Percentiles rank a stretch among this genome's conserved stretches.
These are phyloP conservation scores for Phyllosticta citrichinensis DNA, from an alignment of 2,329 filamentous ascomycete genomes.

Conservation along the genomic window DNA sequence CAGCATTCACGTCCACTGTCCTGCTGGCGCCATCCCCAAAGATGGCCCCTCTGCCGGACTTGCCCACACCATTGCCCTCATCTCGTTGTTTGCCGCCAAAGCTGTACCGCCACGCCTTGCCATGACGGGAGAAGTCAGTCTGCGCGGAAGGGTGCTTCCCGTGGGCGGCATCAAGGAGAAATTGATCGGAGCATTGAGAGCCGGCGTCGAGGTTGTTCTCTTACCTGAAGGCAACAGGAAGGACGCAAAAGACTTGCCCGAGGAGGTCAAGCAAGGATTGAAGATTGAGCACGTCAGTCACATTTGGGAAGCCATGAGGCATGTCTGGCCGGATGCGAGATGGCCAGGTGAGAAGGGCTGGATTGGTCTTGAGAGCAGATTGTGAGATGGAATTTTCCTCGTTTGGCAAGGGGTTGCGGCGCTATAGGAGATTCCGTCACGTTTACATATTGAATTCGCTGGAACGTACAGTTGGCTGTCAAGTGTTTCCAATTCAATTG, in stretches of 20 bases:
- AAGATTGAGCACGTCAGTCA: constrained; percentile 87
- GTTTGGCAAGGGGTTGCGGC: background rate
- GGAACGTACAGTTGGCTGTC: too few species aligned
- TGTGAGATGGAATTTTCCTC: background rate
- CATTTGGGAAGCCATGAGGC: constrained; percentile 86
- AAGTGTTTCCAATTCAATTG: background rate
- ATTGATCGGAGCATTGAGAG: constrained; percentile 83
- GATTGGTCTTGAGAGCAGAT: constrained; percentile 42
- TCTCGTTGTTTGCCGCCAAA: constrained; percentile 79
- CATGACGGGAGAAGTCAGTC: constrained; percentile 77
- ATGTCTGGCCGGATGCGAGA: constrained; percentile 82
- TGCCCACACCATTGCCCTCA: constrained; percentile 85
- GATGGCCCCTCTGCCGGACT: constrained; percentile 78
- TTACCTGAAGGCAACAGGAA: constrained; percentile 83
- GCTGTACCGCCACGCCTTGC: constrained; percentile 83
- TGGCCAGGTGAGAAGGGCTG: constrained; percentile 68
- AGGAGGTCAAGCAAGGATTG: constrained; percentile 77
- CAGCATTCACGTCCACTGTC: constrained; percentile 92
- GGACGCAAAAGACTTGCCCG: constrained; percentile 80
- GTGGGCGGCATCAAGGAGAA: constrained; percentile 99
- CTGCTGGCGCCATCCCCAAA: constrained; percentile 88
- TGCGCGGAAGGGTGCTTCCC: constrained; percentile 82
- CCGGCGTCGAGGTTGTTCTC: constrained; percentile 88
- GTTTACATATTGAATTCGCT: background rate
- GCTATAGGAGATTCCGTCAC: background rate